A percentile compares a stretch with the other conserved stretches of the same genome.
These are phyloP conservation scores for Exophiala oligosperma DNA, from an alignment of 2,329 filamentous ascomycete species.

Conservation along the genomic window DNA sequence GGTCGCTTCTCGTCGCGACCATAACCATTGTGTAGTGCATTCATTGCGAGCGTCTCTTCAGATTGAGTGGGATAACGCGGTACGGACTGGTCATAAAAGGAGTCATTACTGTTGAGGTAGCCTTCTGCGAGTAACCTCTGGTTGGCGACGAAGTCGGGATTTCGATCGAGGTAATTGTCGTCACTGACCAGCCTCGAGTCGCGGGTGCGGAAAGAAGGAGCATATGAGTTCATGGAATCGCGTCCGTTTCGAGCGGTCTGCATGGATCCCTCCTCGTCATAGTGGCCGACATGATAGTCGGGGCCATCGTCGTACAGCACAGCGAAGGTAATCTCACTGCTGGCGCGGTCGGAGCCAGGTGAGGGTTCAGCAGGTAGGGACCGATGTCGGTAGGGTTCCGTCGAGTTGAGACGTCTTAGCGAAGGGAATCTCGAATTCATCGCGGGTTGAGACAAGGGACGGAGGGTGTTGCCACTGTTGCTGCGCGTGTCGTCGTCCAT, in stretches of 20 bases:
- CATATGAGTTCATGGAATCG: constrained; percentile 28
- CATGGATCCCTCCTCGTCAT: constrained; percentile 28
- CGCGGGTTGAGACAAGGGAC: constrained; percentile 27
- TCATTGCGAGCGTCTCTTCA: constrained; percentile 28
- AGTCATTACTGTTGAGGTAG: constrained; percentile 29
- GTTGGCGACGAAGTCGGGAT: constrained; percentile 30
- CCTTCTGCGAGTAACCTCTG: constrained; percentile 29
- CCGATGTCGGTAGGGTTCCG: constrained; percentile 29
- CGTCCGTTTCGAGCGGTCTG: constrained; percentile 21
- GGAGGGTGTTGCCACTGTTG: constrained; percentile 22
- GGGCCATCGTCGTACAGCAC: constrained; percentile 31
- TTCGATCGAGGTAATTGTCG: constrained; percentile 26
- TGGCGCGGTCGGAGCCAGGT: constrained; percentile 28
- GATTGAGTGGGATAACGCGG: constrained; percentile 27
- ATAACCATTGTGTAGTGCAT: constrained; percentile 24
- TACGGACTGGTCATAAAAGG: constrained; percentile 25
- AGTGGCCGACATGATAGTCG: constrained; percentile 31
- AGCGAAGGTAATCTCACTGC: constrained; percentile 31
- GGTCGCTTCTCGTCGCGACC: constrained; percentile 27
- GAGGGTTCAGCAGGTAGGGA: constrained; percentile 28
- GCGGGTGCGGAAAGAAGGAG: constrained; percentile 29
- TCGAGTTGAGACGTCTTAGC: constrained; percentile 27
- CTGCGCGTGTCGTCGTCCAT: constrained; percentile 28
- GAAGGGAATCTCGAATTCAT: constrained; percentile 31
- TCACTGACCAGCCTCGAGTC: constrained; percentile 28